Conservation (phyloP, 306 rosid genomes). For the Castanea crenata region DNA sequence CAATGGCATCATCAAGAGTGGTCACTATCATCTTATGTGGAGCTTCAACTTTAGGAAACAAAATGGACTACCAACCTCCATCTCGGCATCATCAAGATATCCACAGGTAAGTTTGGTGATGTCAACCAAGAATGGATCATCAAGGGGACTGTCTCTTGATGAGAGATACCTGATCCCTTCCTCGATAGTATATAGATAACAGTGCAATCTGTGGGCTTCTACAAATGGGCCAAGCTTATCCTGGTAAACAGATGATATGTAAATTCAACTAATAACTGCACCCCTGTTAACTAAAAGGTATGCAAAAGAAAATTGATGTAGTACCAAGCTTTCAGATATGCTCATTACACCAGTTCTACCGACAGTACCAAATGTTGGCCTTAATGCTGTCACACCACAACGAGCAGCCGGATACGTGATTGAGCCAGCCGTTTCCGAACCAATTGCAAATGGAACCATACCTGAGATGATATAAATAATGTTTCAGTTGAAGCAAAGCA, state of each 20-base stretch:
- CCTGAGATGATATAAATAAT: slow-evolving; percentile 36
- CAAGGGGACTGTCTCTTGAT: slow-evolving; percentile 51
- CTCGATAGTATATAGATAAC: slow-evolving; percentile 62
- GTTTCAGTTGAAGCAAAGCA: not conserved
- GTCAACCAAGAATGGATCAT: slow-evolving; percentile 64
- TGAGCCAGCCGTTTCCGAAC: slow-evolving; percentile 79
- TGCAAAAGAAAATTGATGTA: slow-evolving; percentile 1
- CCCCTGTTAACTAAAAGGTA: not conserved
- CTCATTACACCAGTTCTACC: slow-evolving; percentile 87
- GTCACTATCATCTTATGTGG: slow-evolving; percentile 3
- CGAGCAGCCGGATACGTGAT: slow-evolving; percentile 68
- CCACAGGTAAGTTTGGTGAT: slow-evolving; percentile 61
- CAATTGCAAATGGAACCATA: slow-evolving; percentile 79
- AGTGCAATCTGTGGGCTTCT: slow-evolving; percentile 66
- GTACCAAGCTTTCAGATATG: slow-evolving; percentile 82
- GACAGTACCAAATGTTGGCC: slow-evolving; percentile 69
- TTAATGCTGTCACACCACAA: slow-evolving; percentile 73
- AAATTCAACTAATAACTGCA: slow-evolving; percentile 9
- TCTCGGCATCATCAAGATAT: slow-evolving; percentile 72
- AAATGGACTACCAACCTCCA: slow-evolving; percentile 51
- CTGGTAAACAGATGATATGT: slow-evolving; percentile 37
- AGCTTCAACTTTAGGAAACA: slow-evolving; percentile 5
- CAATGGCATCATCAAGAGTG: slow-evolving; percentile 3
- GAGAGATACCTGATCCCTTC: slow-evolving; percentile 70
- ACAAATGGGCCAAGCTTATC: slow-evolving; percentile 87